These are phyloP conservation scores for Melanopsichium pennsylvanicum DNA, from an alignment of 1,284 basidiomycete genomes.

Conservation along the genomic window DNA sequence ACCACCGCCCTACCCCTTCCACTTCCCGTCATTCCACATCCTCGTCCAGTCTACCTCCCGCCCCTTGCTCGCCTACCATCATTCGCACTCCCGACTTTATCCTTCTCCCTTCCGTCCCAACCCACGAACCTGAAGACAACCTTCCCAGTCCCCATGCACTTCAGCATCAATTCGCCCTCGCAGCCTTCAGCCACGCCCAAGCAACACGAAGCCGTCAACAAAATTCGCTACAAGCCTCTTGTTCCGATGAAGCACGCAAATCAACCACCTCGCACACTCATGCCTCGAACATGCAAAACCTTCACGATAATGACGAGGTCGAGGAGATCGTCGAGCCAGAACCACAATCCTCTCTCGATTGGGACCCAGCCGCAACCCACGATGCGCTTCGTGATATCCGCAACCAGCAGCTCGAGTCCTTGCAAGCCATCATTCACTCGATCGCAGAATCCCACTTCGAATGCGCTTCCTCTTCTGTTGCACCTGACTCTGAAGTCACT, in stretches of 20 bases:
- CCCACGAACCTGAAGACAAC: conserved; percentile 49
- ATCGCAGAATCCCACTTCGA: conserved; percentile 28
- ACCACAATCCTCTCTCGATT: conserved; percentile 3
- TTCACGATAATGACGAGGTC: conserved; percentile 20
- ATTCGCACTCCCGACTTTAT: conserved; percentile 42
- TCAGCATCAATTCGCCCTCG: conserved; percentile 33
- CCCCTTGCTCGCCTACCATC: conserved; percentile 36
- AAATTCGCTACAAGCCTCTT: conserved; percentile 11
- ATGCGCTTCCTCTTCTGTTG: not conserved
- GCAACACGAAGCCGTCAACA: conserved; percentile 13
- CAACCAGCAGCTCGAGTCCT: conserved; percentile 28
- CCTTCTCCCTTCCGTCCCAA: conserved; percentile 43
- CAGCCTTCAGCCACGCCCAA: conserved; percentile 22
- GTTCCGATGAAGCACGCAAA: conserved; percentile 1
- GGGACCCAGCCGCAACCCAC: conserved; percentile 6
- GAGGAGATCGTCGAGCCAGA: conserved; percentile 35
- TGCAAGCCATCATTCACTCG: conserved; percentile 28
- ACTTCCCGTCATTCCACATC: conserved; percentile 7
- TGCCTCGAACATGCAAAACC: conserved; percentile 1
- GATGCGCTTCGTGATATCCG: conserved; percentile 24
- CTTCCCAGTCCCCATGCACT: conserved; percentile 26
- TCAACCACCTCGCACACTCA: conserved; percentile 3
- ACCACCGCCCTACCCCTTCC: conserved; percentile 8
- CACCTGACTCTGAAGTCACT: conserved; percentile 9
- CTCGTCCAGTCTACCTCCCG: not conserved